Evolutionary conservation across 2,329 filamentous ascomycete species (phyloP), one percentile per base, ranked within the genome.

Genomic region (Huntiella moniliformis): DNA sequence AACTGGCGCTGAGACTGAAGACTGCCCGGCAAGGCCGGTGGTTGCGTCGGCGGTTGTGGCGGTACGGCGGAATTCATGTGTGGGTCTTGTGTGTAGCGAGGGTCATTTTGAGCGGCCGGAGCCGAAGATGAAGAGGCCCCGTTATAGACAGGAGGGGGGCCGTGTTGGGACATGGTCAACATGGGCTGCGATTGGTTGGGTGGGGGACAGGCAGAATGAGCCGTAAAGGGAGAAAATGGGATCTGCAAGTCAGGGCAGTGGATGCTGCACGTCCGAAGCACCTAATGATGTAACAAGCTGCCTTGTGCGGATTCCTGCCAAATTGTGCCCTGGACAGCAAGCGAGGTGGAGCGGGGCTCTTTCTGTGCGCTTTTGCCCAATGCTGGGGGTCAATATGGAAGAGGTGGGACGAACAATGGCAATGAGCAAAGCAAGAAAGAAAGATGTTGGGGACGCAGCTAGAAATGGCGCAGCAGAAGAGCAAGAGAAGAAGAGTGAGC

Each of bases 41-140:
- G 42, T 46, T 39, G 42, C 42, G 38, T 38, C 42, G 32, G 38
- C 15, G 15, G 45, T 46, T 12, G 45, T 15, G 17, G 45, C 39
- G 16, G 22, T 28, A 39, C 45, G 16, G 41, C 45, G 16, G 45
- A 46, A 11, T 43, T 48, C 42, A 44, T 45, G 22, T 42, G 22
- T 28, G 22, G 22, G 22, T 28, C 22, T 28, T 28, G 22, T 28
- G 22, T 7, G 8, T 28, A 28, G 6, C 22, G 22, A 51, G 48
- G 52, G 54, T 54, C 55, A 57, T 55, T 54, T 52, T 28, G 22
- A 28, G 22, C 28, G 10, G 11, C 53, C 50, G 48, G 47, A 51
- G 40, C 6, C 53, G 53, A 50, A 48, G 45, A 42, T 50, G 54
- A 33, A 31, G 44, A 12, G 18, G 15, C 38, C 39, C 44, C 39